These are phyloP conservation scores for Pigoraptor vietnamica DNA, from an alignment of 78 protist species.

Conservation along the genomic window DNA sequence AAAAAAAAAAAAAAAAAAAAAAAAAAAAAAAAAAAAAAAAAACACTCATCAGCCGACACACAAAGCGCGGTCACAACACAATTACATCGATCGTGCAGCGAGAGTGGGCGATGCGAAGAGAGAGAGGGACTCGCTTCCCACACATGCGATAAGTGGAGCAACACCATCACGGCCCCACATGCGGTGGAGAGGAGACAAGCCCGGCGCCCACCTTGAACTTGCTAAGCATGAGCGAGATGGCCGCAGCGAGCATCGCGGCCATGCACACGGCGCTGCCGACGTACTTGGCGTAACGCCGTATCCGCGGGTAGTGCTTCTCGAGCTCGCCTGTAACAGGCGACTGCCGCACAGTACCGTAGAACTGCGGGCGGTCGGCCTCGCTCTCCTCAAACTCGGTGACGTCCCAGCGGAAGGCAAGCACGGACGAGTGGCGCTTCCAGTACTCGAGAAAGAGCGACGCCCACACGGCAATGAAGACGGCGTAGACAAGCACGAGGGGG, in stretches of 20 bases:
- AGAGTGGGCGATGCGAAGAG: no score
- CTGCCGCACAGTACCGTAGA: background rate
- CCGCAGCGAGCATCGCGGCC: background rate
- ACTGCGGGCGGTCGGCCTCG: background rate
- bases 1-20: no score
- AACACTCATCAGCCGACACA: no score
- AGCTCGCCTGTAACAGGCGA: background rate
- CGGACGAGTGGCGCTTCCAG: conserved; percentile 40
- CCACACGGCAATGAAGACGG: background rate
- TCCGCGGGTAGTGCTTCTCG: background rate
- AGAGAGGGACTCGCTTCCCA: no score
- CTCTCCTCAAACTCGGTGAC: background rate
- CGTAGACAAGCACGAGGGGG: background rate
- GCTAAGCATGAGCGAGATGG: background rate
- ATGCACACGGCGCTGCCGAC: background rate
- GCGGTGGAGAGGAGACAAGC: no score
- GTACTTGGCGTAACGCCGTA: background rate
- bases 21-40: no score
- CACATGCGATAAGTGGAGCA: no score
- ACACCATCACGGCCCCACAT: no score
- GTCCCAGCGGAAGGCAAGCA: background rate
- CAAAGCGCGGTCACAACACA: no score
- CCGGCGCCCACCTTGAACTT: background rate
- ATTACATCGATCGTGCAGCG: no score
- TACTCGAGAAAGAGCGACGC: conserved; percentile 24